Evolutionary conservation across 306 rosid genomes (phyloP).

Genomic region (Potentilla sterilis): DNA sequence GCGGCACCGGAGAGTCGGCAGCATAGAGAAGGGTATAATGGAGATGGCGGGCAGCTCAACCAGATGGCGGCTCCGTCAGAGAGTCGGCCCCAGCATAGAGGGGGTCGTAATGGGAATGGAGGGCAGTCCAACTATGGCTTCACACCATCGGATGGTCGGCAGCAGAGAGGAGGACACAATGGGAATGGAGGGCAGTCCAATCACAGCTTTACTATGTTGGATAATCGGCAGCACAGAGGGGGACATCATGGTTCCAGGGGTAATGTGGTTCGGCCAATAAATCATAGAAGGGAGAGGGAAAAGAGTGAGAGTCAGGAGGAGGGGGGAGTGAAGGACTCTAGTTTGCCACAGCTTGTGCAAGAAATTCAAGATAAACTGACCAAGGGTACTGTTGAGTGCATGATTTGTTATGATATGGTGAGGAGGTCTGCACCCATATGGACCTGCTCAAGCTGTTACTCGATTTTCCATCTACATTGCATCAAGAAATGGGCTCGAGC

Average conservation of each 20-base stretch:
- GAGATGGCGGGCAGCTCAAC: conserved; percentile 16
- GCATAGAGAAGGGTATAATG: conserved; percentile 17
- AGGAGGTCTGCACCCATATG: conserved; percentile 79
- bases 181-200: conserved; percentile 24
- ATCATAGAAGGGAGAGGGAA: conserved; percentile 36
- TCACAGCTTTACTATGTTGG: conserved; percentile 20
- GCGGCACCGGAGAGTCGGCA: conserved; percentile 10
- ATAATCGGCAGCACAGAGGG: conserved; percentile 17
- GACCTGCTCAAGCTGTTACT: conserved; percentile 88
- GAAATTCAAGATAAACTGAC: conserved; percentile 89
- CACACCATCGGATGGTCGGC: conserved; percentile 15
- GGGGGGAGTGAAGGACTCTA: conserved; percentile 38
- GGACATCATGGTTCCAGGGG: conserved; percentile 29
- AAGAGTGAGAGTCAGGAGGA: conserved; percentile 39
- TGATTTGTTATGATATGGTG: conserved; percentile 92
- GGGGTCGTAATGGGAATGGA: conserved; percentile 24
- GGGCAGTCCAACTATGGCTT: conserved; percentile 31
- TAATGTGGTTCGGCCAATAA: conserved; percentile 20
- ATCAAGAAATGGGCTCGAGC: conserved; percentile 95
- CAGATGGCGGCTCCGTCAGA: conserved; percentile 12
- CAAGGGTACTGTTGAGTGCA: conserved; percentile 73
- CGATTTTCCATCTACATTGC: conserved; percentile 79
- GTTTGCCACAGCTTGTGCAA: conserved; percentile 78
- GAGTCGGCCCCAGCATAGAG: conserved; percentile 14
- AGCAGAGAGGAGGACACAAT: conserved; percentile 19